These are phyloP conservation scores for Garcia nutans DNA, from an alignment of 345 rosid genomes.

Conservation along the genomic window DNA sequence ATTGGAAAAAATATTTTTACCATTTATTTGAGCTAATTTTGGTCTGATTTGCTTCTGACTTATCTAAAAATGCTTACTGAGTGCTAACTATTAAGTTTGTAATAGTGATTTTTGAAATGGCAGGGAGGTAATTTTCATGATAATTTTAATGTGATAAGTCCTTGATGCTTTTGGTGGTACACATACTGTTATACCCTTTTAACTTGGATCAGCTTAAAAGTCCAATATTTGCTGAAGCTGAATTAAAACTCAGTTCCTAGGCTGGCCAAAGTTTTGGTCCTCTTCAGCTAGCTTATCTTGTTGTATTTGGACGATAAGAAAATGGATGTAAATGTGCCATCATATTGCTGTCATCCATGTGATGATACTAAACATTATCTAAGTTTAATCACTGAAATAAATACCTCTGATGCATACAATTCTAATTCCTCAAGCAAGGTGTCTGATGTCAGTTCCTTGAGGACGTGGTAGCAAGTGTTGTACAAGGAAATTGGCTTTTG, in stretches of 20 bases:
- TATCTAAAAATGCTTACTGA: background rate
- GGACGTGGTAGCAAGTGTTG: background rate
- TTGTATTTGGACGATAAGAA: too few relatives aligned
- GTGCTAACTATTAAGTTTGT: background rate
- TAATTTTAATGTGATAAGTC: background rate
- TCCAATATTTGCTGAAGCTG: background rate
- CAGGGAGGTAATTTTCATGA: background rate
- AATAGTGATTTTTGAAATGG: background rate
- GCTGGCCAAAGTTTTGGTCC: background rate
- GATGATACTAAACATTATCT: background rate
- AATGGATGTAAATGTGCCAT: background rate
- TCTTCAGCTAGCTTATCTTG: background rate
- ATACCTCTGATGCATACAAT: background rate
- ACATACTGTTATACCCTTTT: background rate
- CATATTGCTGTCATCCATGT: background rate
- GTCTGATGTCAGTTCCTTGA: background rate
- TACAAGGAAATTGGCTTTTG: background rate
- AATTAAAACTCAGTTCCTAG: background rate
- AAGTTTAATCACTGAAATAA: background rate
- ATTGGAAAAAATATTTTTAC: background rate
- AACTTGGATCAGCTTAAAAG: background rate
- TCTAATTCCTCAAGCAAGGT: too few relatives aligned
- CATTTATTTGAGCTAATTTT: background rate
- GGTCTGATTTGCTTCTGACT: background rate
- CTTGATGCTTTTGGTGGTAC: background rate